Conservation (phyloP, 108 stramenopile genomes). For the Cyclostephanos tholiformis region DNA sequence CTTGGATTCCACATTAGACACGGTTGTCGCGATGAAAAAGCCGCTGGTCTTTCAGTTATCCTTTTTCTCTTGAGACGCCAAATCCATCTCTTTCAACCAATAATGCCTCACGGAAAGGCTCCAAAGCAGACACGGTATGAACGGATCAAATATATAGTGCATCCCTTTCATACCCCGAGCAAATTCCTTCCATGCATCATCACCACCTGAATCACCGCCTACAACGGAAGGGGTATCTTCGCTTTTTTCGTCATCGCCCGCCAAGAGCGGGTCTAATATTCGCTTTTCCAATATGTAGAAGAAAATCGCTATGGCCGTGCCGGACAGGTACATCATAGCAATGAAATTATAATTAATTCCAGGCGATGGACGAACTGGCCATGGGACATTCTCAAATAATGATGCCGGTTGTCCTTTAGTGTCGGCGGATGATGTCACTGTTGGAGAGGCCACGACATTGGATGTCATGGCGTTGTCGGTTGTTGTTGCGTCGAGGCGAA, state of each 20-base stretch:
- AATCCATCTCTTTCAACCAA: slow-evolving; percentile 40
- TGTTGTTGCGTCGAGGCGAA: neutral
- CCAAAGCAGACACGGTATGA: slow-evolving; percentile 45
- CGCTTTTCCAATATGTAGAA: slow-evolving; percentile 41
- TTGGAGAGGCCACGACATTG: slow-evolving; percentile 5
- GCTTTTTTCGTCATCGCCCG: neutral
- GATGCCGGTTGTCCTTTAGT: neutral
- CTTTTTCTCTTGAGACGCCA: slow-evolving; percentile 28
- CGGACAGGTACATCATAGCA: slow-evolving; percentile 30
- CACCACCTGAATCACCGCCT: slow-evolving; percentile 2
- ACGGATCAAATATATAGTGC: slow-evolving; percentile 46
- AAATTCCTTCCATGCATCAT: slow-evolving; percentile 46
- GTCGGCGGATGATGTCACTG: neutral
- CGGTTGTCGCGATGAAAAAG: neutral
- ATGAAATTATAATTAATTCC: slow-evolving; percentile 51
- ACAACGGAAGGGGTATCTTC: neutral
- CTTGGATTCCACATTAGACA: slow-evolving; percentile 40
- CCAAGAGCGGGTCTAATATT: slow-evolving; percentile 29
- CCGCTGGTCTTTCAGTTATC: slow-evolving; percentile 15
- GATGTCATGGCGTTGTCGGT: slow-evolving; percentile 10
- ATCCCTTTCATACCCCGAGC: slow-evolving; percentile 44
- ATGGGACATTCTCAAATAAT: slow-evolving; percentile 31
- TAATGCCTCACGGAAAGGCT: slow-evolving; percentile 41
- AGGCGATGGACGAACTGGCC: slow-evolving; percentile 39
- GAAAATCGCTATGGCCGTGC: slow-evolving; percentile 27